Conservation (phyloP, 2,329 filamentous ascomycete species). For the Colletotrichum navitas region DNA sequence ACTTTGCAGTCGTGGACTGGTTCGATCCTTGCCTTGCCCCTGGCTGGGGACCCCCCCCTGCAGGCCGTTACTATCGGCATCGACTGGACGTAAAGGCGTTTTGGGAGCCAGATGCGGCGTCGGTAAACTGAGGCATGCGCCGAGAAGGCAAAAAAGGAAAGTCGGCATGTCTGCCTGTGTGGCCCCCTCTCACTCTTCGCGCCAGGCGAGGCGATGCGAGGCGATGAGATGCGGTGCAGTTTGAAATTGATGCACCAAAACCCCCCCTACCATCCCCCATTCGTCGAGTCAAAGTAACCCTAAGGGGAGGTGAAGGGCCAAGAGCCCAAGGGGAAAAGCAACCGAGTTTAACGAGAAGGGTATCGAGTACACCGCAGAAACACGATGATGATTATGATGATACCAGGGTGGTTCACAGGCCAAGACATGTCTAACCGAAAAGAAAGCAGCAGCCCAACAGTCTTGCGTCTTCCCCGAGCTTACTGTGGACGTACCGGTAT, state of each 20-base stretch:
- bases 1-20: background rate
- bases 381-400: background rate
- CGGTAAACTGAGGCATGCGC: background rate
- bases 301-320: background rate
- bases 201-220: background rate
- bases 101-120: background rate
- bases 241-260: background rate
- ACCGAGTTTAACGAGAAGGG: constrained; percentile 5
- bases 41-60: constrained; percentile 18
- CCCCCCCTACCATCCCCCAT: background rate
- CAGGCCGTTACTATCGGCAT: background rate
- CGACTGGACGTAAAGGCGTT: background rate
- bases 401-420: constrained; percentile 8
- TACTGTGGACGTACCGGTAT: background rate
- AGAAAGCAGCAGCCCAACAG: constrained; percentile 25
- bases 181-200: too few relatives aligned
- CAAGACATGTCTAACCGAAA: constrained; percentile 29
- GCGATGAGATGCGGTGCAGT: constrained; percentile 4
- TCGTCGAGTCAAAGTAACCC: background rate
- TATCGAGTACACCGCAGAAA: background rate
- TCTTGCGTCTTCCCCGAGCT: constrained; percentile 8
- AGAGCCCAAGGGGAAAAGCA: background rate
- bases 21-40: constrained; percentile 11
- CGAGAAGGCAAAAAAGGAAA: constrained; percentile 1
- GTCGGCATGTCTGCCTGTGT: background rate